phyloP scores from a whole-genome alignment of 495 filamentous ascomycete genomes.

The Trichoderma virens region DNA sequence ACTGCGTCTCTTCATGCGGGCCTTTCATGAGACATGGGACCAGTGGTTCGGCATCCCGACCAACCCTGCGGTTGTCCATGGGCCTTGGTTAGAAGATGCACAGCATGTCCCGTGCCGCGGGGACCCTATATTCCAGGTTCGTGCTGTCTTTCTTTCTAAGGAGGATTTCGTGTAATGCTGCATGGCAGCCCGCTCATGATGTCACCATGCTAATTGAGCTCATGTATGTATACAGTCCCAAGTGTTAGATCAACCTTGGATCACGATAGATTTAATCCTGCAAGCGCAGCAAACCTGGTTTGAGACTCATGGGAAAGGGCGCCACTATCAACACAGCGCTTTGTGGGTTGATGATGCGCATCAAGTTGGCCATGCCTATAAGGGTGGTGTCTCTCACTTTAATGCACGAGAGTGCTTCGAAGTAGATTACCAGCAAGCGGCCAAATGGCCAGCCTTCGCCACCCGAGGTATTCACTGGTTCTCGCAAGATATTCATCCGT shows the following conservation, averaged over 20 bases:
- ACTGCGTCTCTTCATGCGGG: constrained; percentile 5
- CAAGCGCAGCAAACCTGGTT: constrained; percentile 11
- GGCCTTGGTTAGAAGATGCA: background rate
- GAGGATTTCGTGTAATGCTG: background rate
- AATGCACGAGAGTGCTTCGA: constrained; percentile 9
- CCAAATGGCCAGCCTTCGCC: constrained; percentile 4
- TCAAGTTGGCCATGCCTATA: background rate
- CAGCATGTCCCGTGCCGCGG: background rate
- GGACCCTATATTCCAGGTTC: constrained; percentile 6
- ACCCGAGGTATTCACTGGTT: background rate
- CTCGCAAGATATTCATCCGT: constrained; percentile 8
- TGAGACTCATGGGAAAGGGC: background rate
- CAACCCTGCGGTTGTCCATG: background rate
- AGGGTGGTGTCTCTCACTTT: constrained; percentile 6
- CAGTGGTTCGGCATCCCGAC: constrained; percentile 10
- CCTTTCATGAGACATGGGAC: constrained; percentile 12
- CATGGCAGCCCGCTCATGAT: background rate
- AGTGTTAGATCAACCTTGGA: constrained; percentile 9
- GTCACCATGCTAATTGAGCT: background rate
- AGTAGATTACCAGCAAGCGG: constrained; percentile 1
- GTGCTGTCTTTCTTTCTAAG: background rate
- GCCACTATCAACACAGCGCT: background rate
- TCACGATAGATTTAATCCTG: constrained; percentile 7
- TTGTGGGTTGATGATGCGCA: constrained; percentile 2
- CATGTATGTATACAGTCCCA: background rate